Conservation (phyloP, 805 yeast species). For the Saturnispora ahearnii region DNA sequence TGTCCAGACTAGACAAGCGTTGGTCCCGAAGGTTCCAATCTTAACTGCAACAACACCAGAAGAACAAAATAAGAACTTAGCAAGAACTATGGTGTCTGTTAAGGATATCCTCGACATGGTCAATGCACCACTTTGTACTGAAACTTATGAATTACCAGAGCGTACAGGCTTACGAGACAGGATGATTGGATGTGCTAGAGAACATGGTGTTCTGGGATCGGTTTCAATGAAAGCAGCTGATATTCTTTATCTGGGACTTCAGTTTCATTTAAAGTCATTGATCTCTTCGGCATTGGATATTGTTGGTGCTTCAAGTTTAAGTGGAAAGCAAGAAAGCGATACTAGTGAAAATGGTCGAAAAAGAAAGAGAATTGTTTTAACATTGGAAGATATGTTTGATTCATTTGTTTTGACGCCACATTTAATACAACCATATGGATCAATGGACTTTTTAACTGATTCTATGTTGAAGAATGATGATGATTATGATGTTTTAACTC, state of each 20-base stretch:
- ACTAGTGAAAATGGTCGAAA: constrained; percentile 3
- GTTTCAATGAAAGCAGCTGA: constrained; percentile 76
- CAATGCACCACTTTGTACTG: constrained; percentile 71
- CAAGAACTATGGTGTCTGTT: constrained; percentile 70
- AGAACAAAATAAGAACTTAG: constrained; percentile 11
- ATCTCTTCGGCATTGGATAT: constrained; percentile 69
- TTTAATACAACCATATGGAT: constrained; percentile 59
- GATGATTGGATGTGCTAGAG: constrained; percentile 77
- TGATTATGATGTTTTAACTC: constrained; percentile 21
- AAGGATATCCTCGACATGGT: constrained; percentile 85
- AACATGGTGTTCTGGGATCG: constrained; percentile 78
- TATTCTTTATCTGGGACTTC: constrained; percentile 69
- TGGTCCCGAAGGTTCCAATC: constrained; percentile 80
- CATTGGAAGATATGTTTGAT: constrained; percentile 59
- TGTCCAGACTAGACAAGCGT: constrained; percentile 60
- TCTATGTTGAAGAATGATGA: constrained; percentile 53
- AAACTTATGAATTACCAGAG: constrained; percentile 77
- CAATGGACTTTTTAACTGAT: constrained; percentile 40
- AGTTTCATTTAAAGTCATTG: constrained; percentile 64
- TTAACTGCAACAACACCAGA: constrained; percentile 36
- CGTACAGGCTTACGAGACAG: constrained; percentile 54
- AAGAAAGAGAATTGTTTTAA: constrained; percentile 33
- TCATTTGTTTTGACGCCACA: constrained; percentile 58
- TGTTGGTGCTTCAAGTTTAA: constrained; percentile 36
- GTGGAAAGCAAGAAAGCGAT: constrained; percentile 13